These are phyloP conservation scores for Saposhnikovia divaricata DNA, from an alignment of 129 eudicot species.

Conservation along the genomic window DNA sequence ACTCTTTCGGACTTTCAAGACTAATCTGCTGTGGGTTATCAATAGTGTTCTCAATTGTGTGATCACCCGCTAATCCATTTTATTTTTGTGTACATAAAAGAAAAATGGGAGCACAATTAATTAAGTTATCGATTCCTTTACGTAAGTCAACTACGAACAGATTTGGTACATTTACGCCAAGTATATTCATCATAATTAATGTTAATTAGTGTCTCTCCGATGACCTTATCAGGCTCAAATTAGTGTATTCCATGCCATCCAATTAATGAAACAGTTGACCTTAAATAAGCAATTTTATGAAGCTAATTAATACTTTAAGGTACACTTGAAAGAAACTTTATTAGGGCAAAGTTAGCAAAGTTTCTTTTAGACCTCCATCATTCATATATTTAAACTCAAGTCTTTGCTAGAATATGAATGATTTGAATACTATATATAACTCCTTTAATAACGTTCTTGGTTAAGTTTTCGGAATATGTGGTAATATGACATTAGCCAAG, in stretches of 20 bases:
- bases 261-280: constrained; percentile 3
- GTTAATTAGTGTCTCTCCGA: no score
- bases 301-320: neutral
- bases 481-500: no score
- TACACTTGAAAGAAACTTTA: neutral
- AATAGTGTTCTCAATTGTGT: no score
- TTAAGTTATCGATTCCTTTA: neutral
- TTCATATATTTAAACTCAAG: neutral
- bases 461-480: no score
- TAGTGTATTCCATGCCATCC: neutral
- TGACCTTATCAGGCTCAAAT: neutral
- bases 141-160: neutral
- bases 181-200: neutral
- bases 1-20: no score
- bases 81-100: no score
- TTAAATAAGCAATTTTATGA: neutral
- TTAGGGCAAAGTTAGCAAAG: no score
- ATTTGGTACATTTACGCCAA: neutral
- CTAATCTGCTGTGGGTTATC: no score
- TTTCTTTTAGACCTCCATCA: neutral
- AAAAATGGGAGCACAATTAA: neutral
- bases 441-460: no score
- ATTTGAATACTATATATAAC: no score
- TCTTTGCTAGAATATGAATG: neutral
- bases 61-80: no score